Evolutionary conservation across 2,329 filamentous ascomycete genomes (phyloP).

Genomic region (Capronia americana): DNA sequence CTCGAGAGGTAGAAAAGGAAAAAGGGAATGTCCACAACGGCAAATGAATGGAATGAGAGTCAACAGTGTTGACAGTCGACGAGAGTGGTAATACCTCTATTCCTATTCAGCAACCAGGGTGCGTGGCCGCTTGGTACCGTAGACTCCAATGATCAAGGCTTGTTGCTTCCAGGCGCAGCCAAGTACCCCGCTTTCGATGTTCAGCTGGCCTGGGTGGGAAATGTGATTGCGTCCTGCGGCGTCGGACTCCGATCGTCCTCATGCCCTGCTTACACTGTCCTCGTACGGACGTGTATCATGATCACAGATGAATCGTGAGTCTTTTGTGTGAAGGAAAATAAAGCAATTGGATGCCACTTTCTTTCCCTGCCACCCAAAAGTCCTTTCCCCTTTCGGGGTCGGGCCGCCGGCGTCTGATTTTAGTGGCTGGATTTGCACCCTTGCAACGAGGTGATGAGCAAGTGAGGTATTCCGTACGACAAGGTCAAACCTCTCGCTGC

Average conservation of each 20-base stretch:
- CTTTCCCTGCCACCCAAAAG: not conserved
- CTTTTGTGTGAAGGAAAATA: not conserved
- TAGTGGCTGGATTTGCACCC: not conserved
- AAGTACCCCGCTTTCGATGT: not conserved
- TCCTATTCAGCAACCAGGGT: conserved; percentile 2
- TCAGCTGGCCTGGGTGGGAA: not conserved
- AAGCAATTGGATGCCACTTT: not conserved
- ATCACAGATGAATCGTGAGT: not conserved
- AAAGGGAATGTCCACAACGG: conserved; percentile 22
- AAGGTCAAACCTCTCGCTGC: not conserved
- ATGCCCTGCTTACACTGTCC: not conserved
- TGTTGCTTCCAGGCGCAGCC: not conserved
- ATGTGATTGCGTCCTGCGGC: not conserved
- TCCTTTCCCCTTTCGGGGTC: not conserved
- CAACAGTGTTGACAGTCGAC: not conserved
- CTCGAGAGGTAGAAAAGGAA: conserved; percentile 68
- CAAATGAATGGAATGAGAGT: not conserved
- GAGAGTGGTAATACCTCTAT: not conserved
- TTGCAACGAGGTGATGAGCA: not conserved
- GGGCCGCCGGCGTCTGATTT: not conserved
- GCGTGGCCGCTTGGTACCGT: not conserved
- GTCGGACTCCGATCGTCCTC: not conserved
- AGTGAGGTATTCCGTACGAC: not conserved
- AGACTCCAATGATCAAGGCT: not conserved
- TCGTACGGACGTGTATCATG: not conserved